Evolutionary conservation across 2,329 filamentous ascomycete species (phyloP).

Genomic region (Verruconis gallopava): DNA sequence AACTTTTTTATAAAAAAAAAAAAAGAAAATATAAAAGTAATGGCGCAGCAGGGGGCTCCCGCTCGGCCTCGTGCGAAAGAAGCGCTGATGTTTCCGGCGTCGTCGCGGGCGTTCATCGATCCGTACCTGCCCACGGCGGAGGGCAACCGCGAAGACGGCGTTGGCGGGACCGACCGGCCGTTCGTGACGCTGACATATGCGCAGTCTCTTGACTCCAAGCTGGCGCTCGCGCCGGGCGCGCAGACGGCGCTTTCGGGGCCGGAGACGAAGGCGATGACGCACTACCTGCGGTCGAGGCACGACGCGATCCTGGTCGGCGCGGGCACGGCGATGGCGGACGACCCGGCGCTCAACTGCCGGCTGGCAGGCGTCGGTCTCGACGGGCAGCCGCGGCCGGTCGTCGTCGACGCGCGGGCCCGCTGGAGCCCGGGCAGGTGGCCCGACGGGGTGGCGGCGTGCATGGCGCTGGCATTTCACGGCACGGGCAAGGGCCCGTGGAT

Average conservation of each 20-base stretch:
- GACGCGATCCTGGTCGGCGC: constrained; percentile 77
- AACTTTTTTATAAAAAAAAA: no score
- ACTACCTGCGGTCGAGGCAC: constrained; percentile 72
- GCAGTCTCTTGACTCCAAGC: constrained; percentile 70
- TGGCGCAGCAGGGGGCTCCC: no score
- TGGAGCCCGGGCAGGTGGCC: constrained; percentile 39
- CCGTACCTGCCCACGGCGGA: constrained; percentile 3
- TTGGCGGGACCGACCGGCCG: neutral
- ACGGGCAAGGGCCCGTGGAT: constrained; percentile 63
- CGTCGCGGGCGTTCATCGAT: neutral
- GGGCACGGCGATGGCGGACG: constrained; percentile 70
- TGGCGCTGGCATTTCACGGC: constrained; percentile 50
- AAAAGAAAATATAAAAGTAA: neutral
- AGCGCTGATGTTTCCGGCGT: constrained; percentile 6
- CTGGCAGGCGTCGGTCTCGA: constrained; percentile 43
- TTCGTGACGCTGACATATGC: constrained; percentile 59
- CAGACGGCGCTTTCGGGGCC: constrained; percentile 74
- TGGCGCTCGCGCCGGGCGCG: constrained; percentile 64
- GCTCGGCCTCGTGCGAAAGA: constrained; percentile 1
- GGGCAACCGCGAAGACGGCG: neutral
- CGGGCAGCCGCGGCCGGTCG: constrained; percentile 64
- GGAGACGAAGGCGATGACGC: constrained; percentile 81
- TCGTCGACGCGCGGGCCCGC: constrained; percentile 66
- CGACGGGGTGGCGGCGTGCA: constrained; percentile 43
- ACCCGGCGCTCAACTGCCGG: constrained; percentile 76